Evolutionary conservation across 192 early-diverging fungal species (phyloP).

Genomic region (Coemansia sp.): DNA sequence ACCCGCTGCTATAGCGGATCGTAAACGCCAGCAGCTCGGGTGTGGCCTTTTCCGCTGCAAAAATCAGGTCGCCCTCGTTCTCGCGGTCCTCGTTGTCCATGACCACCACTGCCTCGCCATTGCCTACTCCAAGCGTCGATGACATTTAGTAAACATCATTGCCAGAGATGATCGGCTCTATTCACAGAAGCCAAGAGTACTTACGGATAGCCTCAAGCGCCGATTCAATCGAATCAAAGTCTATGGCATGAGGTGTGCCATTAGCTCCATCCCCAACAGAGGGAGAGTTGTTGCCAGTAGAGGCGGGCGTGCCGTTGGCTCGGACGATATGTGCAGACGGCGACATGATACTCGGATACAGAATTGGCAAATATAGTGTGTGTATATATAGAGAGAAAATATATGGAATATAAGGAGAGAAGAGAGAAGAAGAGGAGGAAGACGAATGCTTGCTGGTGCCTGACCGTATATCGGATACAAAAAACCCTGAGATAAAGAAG

Average conservation of each 20-base stretch:
- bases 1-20: constrained; percentile 91
- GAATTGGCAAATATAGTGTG: neutral
- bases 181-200: neutral
- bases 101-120: constrained; percentile 84
- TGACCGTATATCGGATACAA: too few species aligned
- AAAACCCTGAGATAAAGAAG: too few species aligned
- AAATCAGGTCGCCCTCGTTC: constrained; percentile 98
- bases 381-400: neutral
- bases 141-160: neutral
- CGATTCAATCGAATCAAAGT: constrained; percentile 38
- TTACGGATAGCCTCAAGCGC: constrained; percentile 48
- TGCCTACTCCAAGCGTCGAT: constrained; percentile 37
- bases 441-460: too few species aligned
- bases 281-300: neutral
- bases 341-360: neutral
- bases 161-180: neutral
- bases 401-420: neutral
- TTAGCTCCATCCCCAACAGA: neutral
- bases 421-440: neutral
- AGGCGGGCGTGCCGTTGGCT: neutral
- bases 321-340: neutral
- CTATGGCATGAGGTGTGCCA: neutral
- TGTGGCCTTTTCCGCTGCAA: constrained; percentile 92
- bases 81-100: constrained; percentile 98
- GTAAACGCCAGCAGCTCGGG: constrained; percentile 93